These are phyloP conservation scores for Fraxinus platypoda DNA, from an alignment of 305 asterid genomes.

Conservation along the genomic window DNA sequence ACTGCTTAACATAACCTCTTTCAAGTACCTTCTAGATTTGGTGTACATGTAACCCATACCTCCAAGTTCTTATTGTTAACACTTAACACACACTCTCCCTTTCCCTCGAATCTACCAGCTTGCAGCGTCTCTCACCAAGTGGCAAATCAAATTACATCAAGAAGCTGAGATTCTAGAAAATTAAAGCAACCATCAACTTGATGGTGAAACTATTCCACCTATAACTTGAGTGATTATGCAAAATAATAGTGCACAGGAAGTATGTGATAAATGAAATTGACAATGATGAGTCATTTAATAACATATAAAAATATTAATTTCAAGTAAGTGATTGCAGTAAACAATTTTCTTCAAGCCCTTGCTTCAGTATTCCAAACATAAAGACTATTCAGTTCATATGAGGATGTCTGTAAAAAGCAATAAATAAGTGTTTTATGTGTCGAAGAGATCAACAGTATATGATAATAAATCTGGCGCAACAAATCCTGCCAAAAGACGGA, in stretches of 20 bases:
- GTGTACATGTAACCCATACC: not conserved
- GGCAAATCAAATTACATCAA: not conserved
- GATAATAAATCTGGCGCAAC: conserved; percentile 24
- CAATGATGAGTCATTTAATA: not conserved
- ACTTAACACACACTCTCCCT: not conserved
- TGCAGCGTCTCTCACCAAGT: not conserved
- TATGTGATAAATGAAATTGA: not conserved
- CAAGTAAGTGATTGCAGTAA: not conserved
- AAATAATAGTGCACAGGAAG: not conserved
- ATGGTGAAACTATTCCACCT: not conserved
- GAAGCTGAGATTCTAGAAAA: not conserved
- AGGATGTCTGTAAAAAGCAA: not conserved
- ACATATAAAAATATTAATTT: not conserved
- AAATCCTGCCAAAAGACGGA: not conserved
- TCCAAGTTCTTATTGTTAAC: not conserved
- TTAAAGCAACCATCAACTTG: not conserved
- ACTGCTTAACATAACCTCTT: not conserved
- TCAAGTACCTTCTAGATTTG: not conserved
- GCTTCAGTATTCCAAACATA: not conserved
- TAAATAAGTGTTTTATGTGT: not conserved
- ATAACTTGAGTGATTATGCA: not conserved
- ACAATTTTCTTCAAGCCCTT: not conserved
- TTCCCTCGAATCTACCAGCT: not conserved
- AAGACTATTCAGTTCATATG: not conserved
- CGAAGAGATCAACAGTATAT: not conserved